A percentile compares a stretch with the other conserved stretches of the same genome.
phyloP scores from a whole-genome alignment of 768 basidiomycete species.

The Leucosporidium creatinivorum region DNA sequence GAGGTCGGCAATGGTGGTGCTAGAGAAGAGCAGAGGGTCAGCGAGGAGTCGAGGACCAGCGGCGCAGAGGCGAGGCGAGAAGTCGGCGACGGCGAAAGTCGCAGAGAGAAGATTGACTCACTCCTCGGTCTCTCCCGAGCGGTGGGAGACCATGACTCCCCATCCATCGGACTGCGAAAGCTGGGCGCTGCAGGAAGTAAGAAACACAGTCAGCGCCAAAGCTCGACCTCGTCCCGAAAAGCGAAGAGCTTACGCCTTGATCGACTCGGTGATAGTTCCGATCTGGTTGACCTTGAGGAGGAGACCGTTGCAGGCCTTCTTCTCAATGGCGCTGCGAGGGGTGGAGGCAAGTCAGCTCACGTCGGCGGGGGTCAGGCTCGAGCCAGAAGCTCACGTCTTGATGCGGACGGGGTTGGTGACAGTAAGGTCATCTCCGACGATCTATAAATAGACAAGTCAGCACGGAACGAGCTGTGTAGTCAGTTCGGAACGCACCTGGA shows the following conservation, averaged over 20 bases:
- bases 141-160: conserved; percentile 99
- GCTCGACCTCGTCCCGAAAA: background rate
- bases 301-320: conserved; percentile 98
- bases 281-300: conserved; percentile 99
- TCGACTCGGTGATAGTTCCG: conserved; percentile 88
- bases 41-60: too few relatives aligned
- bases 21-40: background rate
- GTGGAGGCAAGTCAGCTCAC: background rate
- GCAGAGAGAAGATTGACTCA: background rate
- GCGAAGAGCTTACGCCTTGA: conserved; percentile 77
- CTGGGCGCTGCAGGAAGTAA: conserved; percentile 59
- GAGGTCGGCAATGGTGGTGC: conserved; percentile 64
- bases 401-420: conserved; percentile 96
- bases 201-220: background rate
- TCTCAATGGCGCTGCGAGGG: conserved; percentile 68
- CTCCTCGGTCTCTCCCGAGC: conserved; percentile 87
- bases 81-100: too few relatives aligned
- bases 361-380: background rate
- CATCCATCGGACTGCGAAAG: conserved; percentile 91
- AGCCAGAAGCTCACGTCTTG: conserved; percentile 53
- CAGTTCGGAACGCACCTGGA: conserved; percentile 48
- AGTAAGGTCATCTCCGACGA: conserved; percentile 73
- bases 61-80: too few relatives aligned
- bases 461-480: background rate
- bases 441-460: conserved; percentile 35